A percentile compares a stretch with the other conserved stretches of the same genome.
Evolutionary conservation across 495 filamentous ascomycete genomes (phyloP).

Genomic region (Filosporella fistucella): DNA sequence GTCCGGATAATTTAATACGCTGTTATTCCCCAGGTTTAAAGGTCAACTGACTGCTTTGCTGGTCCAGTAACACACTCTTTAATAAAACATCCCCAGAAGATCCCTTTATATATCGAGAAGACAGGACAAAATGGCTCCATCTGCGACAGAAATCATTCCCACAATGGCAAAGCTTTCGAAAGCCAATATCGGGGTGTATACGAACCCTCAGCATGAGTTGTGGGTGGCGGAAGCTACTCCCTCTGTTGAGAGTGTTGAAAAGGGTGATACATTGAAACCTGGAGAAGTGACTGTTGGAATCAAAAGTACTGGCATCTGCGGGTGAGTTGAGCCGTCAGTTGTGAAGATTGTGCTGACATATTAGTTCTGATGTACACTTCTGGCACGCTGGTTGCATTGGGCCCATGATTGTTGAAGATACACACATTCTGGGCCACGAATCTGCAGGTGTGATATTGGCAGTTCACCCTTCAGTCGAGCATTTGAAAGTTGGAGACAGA

Average conservation of each 20-base stretch:
- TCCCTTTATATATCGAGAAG: neutral
- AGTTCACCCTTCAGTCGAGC: constrained; percentile 71
- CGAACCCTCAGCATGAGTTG: constrained; percentile 84
- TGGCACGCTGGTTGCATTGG: constrained; percentile 92
- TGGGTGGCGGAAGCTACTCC: constrained; percentile 81
- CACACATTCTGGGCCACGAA: constrained; percentile 91
- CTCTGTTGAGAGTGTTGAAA: constrained; percentile 67
- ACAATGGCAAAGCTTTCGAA: constrained; percentile 38
- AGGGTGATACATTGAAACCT: constrained; percentile 61
- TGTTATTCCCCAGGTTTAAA: neutral
- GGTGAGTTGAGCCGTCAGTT: constrained; percentile 46
- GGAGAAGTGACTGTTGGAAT: constrained; percentile 83
- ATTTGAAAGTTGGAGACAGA: constrained; percentile 74
- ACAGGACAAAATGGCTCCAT: constrained; percentile 19
- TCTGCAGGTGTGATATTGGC: constrained; percentile 81
- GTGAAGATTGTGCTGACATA: constrained; percentile 1
- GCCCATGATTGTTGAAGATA: constrained; percentile 83
- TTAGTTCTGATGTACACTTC: constrained; percentile 90
- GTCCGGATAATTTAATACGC: constrained; percentile 11
- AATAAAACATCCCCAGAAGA: neutral
- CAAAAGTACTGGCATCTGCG: constrained; percentile 91
- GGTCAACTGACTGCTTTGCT: constrained; percentile 15
- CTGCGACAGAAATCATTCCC: constrained; percentile 15
- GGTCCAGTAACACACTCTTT: neutral
- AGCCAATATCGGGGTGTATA: constrained; percentile 92